These are phyloP conservation scores for Aureobasidium sp. DNA, from an alignment of 2,329 filamentous ascomycete genomes.

Conservation along the genomic window DNA sequence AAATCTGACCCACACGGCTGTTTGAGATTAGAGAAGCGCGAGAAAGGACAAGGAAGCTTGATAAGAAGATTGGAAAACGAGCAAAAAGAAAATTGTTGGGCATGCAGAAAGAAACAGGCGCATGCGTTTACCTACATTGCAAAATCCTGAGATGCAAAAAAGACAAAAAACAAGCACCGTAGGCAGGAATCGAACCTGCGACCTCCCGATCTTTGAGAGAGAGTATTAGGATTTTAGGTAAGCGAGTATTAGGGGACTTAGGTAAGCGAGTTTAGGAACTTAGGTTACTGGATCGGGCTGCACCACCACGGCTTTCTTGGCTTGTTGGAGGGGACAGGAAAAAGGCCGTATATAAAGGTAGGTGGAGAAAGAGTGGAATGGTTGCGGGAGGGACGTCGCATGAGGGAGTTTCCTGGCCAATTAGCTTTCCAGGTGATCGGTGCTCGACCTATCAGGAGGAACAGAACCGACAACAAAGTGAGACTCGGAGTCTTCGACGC, in stretches of 20 bases:
- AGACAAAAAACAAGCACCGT: neutral
- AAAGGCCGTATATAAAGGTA: neutral
- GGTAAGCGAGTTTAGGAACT: neutral
- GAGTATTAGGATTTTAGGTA: neutral
- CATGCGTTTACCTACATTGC: neutral
- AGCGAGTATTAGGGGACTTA: neutral
- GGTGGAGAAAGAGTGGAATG: neutral
- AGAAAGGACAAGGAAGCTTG: neutral
- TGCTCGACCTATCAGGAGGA: neutral
- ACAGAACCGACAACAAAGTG: neutral
- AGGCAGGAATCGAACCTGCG: neutral
- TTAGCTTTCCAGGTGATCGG: neutral
- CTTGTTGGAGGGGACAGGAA: neutral
- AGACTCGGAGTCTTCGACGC: neutral
- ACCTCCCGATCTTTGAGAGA: neutral
- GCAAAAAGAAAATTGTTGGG: neutral
- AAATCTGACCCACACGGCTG: too few species aligned
- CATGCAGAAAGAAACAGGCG: neutral
- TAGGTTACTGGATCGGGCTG: neutral
- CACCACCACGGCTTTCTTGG: neutral
- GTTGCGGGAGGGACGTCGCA: neutral
- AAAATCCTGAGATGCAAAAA: neutral
- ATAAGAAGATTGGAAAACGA: neutral
- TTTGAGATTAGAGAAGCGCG: neutral
- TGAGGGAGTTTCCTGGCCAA: neutral